These are phyloP conservation scores for Kwoniella shivajii DNA, from an alignment of 1,284 basidiomycete genomes.

Conservation along the genomic window DNA sequence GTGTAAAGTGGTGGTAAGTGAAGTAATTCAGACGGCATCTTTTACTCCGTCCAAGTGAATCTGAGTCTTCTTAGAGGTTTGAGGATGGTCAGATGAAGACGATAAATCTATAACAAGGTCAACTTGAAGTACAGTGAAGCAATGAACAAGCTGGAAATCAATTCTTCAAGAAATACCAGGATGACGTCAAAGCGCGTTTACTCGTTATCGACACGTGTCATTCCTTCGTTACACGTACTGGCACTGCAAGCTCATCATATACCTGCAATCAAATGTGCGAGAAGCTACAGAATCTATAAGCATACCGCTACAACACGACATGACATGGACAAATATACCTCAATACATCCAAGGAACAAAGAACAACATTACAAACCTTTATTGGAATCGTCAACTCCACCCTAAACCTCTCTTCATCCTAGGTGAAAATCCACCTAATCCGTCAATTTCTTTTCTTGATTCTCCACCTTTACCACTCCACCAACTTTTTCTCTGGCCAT, in stretches of 20 bases:
- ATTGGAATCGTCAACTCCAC: slow-evolving; percentile 6
- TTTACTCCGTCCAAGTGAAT: neutral
- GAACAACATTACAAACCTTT: too few relatives aligned
- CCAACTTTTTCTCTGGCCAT: neutral
- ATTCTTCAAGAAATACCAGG: too few relatives aligned
- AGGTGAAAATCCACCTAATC: neutral
- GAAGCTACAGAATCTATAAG: too few relatives aligned
- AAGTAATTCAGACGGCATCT: slow-evolving; percentile 53
- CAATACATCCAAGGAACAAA: too few relatives aligned
- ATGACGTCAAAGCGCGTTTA: slow-evolving; percentile 1
- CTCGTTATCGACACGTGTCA: too few relatives aligned
- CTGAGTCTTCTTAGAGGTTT: neutral
- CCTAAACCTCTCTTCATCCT: slow-evolving; percentile 4
- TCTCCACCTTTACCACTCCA: slow-evolving; percentile 1
- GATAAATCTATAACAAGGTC: neutral
- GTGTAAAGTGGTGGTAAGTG: slow-evolving; percentile 51
- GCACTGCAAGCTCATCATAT: too few relatives aligned
- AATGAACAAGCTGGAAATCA: neutral
- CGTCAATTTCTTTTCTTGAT: neutral
- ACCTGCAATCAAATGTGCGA: too few relatives aligned
- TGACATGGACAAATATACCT: too few relatives aligned
- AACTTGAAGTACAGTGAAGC: neutral
- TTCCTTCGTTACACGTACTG: too few relatives aligned
- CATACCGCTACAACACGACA: too few relatives aligned
- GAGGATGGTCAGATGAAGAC: neutral